phyloP scores from a whole-genome alignment of 179 eudicot species.

The Beta macrorhiza region DNA sequence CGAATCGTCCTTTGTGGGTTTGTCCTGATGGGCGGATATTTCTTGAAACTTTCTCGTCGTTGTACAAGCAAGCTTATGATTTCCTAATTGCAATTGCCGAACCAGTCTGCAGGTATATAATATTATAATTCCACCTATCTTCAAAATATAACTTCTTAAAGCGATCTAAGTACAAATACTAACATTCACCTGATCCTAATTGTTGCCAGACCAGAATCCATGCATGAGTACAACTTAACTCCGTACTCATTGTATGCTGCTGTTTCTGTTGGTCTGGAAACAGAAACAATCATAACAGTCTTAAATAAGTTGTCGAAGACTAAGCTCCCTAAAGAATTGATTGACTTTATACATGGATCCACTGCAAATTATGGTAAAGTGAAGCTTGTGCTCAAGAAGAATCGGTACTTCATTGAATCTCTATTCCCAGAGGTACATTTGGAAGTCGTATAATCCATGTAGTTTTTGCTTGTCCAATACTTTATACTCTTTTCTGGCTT shows the following conservation, averaged over 20 bases:
- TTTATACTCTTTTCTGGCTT: conserved; percentile 20
- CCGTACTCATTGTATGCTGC: conserved; percentile 97
- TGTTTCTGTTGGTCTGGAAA: conserved; percentile 94
- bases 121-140: not conserved
- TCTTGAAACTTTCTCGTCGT: conserved; percentile 86
- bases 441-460: not conserved
- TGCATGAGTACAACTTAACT: conserved; percentile 97
- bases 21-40: conserved; percentile 97
- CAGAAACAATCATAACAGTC: conserved; percentile 79
- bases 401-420: conserved; percentile 85
- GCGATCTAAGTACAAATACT: not conserved
- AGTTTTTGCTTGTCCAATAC: not conserved
- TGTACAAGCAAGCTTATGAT: conserved; percentile 97
- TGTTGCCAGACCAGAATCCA: conserved; percentile 73
- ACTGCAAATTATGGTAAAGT: conserved; percentile 98
- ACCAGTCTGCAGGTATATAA: conserved; percentile 89
- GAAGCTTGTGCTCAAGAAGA: conserved; percentile 95
- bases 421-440: conserved; percentile 84
- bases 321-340: conserved; percentile 93
- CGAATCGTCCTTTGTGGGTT: conserved; percentile 93
- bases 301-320: conserved; percentile 88
- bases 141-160: not conserved
- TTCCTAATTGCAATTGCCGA: conserved; percentile 96
- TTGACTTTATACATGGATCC: conserved; percentile 82
- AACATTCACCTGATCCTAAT: conserved; percentile 2